Evolutionary conservation across 2,329 filamentous ascomycete genomes (phyloP), one percentile per base, ranked within the genome.

Genomic region (Zymoseptoria tritici): DNA sequence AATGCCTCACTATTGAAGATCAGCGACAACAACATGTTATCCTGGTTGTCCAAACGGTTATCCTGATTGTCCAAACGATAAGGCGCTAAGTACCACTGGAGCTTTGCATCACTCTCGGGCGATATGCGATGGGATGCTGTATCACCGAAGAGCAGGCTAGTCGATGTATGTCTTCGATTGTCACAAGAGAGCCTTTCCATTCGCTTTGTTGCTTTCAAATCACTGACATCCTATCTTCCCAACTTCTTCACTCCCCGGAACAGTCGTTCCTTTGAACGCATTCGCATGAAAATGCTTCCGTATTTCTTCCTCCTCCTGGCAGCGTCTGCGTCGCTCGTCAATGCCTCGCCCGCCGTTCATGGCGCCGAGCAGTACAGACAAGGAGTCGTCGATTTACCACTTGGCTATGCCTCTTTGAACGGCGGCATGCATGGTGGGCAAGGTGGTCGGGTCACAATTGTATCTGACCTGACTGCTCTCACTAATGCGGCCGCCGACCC

Each of bases 341-440:
- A 42, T 6, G 36, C 36, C 11, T 42, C 36, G 2, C 36, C 36
- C 4, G 36, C 13, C 46, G 54, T 57, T 24, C 58, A 51, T 50
- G 61, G 57, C 22, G 57, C 56, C 49, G 24, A 36, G 9, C 21
- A 2, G 46, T n/a, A 21, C 11, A 42, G 36, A 16, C 36, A 42
- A 42, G 16, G 11, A 8, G 11, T 1, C 29, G 58, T 58, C 53
- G 58, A 56, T 9, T 29, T 29, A 29, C 64, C 66, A 19, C 54
- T 67, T 29, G 68, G 68, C 50, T 71, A 67, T 50, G 68, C 68
- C 46, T 63, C 64, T 49, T 59, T 60, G 58, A 70, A 71, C 57
- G 67, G 68, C 31, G 69, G 75, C 29, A 79, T 78, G 0, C 80
- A 76, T 13, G 79, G 79, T 61, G 79, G 79, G 60, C 73, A 75